Evolutionary conservation across 768 basidiomycete genomes (phyloP).

Genomic region (Amanita subjunquillea): DNA sequence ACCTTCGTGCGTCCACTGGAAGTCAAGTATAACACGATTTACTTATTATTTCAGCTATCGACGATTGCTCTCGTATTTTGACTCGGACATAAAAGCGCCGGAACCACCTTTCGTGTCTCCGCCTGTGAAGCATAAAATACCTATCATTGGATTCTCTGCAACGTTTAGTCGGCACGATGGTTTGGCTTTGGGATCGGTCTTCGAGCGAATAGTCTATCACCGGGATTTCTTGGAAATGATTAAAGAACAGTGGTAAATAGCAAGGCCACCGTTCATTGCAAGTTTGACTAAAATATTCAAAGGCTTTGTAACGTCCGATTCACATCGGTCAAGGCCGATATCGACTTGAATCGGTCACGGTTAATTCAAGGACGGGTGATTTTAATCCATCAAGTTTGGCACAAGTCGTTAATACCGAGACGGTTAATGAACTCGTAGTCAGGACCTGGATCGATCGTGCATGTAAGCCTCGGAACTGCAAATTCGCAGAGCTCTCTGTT

Average conservation of each 20-base stretch:
- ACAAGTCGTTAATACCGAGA: slow-evolving; percentile 69
- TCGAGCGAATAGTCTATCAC: slow-evolving; percentile 89
- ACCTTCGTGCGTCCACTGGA: slow-evolving; percentile 50
- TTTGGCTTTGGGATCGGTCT: slow-evolving; percentile 79
- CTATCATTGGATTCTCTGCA: slow-evolving; percentile 90
- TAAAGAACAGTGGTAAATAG: slow-evolving; percentile 69
- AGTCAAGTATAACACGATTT: neutral
- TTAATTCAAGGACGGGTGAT: slow-evolving; percentile 67
- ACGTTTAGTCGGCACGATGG: slow-evolving; percentile 92
- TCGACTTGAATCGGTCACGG: slow-evolving; percentile 58
- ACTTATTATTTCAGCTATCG: slow-evolving; percentile 45
- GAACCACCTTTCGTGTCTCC: slow-evolving; percentile 30
- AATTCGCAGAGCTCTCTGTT: neutral
- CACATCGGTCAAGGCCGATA: slow-evolving; percentile 67
- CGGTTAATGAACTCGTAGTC: slow-evolving; percentile 70
- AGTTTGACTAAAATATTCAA: slow-evolving; percentile 16
- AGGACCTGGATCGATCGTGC: slow-evolving; percentile 82
- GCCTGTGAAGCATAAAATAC: slow-evolving; percentile 39
- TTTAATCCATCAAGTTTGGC: slow-evolving; percentile 74
- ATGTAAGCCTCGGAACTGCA: slow-evolving; percentile 29
- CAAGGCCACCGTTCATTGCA: neutral
- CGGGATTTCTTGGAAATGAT: slow-evolving; percentile 89
- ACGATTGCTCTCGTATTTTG: slow-evolving; percentile 75
- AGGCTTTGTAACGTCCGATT: slow-evolving; percentile 83
- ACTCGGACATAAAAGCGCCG: slow-evolving; percentile 50